phyloP scores from a whole-genome alignment of 345 rosid species.

The Moricandia arvensis region DNA sequence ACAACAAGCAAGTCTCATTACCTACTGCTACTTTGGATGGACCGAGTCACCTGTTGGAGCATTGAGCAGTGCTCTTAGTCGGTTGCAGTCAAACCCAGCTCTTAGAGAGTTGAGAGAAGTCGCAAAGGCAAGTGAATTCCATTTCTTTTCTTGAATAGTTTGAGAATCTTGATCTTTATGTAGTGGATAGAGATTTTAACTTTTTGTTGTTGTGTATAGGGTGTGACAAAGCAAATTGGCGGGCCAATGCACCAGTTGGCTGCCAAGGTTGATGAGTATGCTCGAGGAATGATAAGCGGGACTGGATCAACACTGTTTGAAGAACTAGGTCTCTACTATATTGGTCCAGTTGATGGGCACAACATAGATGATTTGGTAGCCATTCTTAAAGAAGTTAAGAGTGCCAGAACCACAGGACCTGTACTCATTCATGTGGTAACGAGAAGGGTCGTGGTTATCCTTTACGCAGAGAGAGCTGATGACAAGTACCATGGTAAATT shows the following conservation, averaged over 20 bases:
- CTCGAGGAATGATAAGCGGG: slow-evolving; percentile 97
- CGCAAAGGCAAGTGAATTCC: slow-evolving; percentile 60
- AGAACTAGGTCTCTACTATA: slow-evolving; percentile 94
- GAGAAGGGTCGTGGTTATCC: slow-evolving; percentile 99
- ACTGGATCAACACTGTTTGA: slow-evolving; percentile 88
- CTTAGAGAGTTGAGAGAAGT: slow-evolving; percentile 93
- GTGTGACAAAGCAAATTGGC: slow-evolving; percentile 84
- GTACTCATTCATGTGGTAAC: slow-evolving; percentile 97
- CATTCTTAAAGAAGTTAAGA: slow-evolving; percentile 91
- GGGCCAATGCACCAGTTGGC: slow-evolving; percentile 92
- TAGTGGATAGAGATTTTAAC: no score
- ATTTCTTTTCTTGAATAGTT: no score
- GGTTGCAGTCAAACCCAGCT: slow-evolving; percentile 84
- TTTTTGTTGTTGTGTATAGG: slow-evolving; percentile 43
- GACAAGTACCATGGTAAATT: slow-evolving; percentile 84
- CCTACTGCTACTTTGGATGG: slow-evolving; percentile 95
- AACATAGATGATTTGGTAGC: slow-evolving; percentile 79
- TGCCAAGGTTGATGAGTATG: slow-evolving; percentile 92
- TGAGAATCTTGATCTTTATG: no score
- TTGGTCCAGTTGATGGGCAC: slow-evolving; percentile 98
- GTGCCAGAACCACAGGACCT: slow-evolving; percentile 81
- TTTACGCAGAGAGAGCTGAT: slow-evolving; percentile 85
- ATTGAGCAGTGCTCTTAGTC: slow-evolving; percentile 89
- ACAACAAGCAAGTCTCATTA: slow-evolving; percentile 92
- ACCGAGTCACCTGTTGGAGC: slow-evolving; percentile 97